A percentile compares a stretch with the other conserved stretches of the same genome.
Evolutionary conservation across 495 filamentous ascomycete genomes (phyloP).

Genomic region (Bryoglossum gracile): DNA sequence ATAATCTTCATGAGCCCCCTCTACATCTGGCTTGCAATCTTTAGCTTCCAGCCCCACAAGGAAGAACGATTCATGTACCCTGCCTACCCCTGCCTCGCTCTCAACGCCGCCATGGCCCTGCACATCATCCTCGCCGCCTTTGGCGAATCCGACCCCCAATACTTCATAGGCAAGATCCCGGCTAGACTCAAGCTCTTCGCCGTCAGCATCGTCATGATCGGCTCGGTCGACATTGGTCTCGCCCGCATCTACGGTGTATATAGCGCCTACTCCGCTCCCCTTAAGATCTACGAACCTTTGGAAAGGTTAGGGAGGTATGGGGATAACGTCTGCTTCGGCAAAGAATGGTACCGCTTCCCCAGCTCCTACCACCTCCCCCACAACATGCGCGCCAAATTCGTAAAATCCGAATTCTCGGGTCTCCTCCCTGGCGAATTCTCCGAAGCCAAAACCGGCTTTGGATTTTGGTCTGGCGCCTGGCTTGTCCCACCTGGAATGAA

Average conservation of each 20-base stretch:
- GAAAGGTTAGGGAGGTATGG: slow-evolving; percentile 40
- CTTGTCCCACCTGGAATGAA: slow-evolving; percentile 81
- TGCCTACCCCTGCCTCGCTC: slow-evolving; percentile 82
- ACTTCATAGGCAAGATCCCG: slow-evolving; percentile 60
- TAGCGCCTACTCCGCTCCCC: slow-evolving; percentile 77
- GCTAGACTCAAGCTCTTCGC: slow-evolving; percentile 57
- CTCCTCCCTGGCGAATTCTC: slow-evolving; percentile 87
- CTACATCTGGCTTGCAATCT: slow-evolving; percentile 91
- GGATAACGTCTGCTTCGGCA: slow-evolving; percentile 81
- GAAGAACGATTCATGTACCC: slow-evolving; percentile 99
- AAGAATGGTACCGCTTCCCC: slow-evolving; percentile 98
- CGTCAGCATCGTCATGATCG: slow-evolving; percentile 43
- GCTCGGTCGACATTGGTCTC: slow-evolving; percentile 57
- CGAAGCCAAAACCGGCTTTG: slow-evolving; percentile 54
- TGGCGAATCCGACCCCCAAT: slow-evolving; percentile 58
- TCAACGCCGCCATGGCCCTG: slow-evolving; percentile 81
- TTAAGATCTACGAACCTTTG: slow-evolving; percentile 61
- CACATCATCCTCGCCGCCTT: slow-evolving; percentile 70
- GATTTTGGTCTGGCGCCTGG: slow-evolving; percentile 71
- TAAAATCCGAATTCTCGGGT: slow-evolving; percentile 83
- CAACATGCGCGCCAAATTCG: slow-evolving; percentile 72
- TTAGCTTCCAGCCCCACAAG: slow-evolving; percentile 90
- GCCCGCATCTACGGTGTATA: slow-evolving; percentile 74
- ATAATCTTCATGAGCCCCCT: slow-evolving; percentile 73
- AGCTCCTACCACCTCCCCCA: slow-evolving; percentile 84